A percentile compares a stretch with the other conserved stretches of the same genome.
Evolutionary conservation across 1,139 yeast species (phyloP).

Genomic region (Yamadazyma pseudoaaseri): DNA sequence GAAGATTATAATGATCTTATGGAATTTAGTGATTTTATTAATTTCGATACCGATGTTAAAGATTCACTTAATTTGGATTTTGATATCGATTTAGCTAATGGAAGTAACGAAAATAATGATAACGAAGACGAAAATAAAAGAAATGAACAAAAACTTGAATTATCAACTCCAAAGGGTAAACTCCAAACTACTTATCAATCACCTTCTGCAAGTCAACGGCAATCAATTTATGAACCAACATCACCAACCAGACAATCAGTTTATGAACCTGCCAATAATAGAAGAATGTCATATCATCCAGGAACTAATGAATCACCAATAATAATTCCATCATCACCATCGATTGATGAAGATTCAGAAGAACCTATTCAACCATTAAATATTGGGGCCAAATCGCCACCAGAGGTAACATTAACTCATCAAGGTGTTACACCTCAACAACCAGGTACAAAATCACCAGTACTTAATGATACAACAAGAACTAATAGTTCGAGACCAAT

Average conservation of each 20-base stretch:
- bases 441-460: neutral
- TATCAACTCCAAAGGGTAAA: neutral
- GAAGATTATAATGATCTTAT: slow-evolving; percentile 36
- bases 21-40: slow-evolving; percentile 67
- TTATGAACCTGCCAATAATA: neutral
- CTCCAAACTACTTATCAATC: neutral
- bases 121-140: neutral
- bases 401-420: slow-evolving; percentile 15
- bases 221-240: neutral
- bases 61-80: slow-evolving; percentile 19
- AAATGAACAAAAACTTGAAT: slow-evolving; percentile 1
- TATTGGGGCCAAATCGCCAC: slow-evolving; percentile 10
- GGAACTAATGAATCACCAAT: slow-evolving; percentile 14
- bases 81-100: slow-evolving; percentile 7
- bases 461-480: slow-evolving; percentile 2
- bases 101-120: neutral
- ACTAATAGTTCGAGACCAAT: slow-evolving; percentile 43
- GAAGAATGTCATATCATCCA: slow-evolving; percentile 2
- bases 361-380: slow-evolving; percentile 16
- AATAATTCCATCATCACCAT: slow-evolving; percentile 14
- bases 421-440: slow-evolving; percentile 4
- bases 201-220: neutral
- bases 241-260: neutral
- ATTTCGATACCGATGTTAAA: slow-evolving; percentile 48
- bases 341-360: slow-evolving; percentile 14